Base-by-base conservation (phyloP, 176 grass and related monocot genomes). In the Musa beccarii region DNA sequence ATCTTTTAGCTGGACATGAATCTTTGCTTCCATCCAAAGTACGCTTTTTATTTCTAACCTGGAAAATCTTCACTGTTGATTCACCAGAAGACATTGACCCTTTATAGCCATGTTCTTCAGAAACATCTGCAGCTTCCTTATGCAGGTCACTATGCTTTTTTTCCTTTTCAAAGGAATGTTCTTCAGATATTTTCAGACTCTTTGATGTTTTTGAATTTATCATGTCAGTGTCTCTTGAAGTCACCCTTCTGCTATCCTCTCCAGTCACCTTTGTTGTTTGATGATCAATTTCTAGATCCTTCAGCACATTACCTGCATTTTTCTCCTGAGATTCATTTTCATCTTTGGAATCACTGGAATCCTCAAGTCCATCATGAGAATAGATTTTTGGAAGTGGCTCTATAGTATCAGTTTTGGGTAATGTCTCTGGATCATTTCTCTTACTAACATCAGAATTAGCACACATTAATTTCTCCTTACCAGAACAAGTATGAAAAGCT, bases 141-240 rank as follows among this genome's bases (percentile, higher is more conserved):
- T 50, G 72, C 69, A 73, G 49, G 49, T 83, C 88, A 59, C 52
- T 85, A 81, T 78, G 89, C 54, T 77, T 63, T 62, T 53, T 77
- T 79, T 79, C 79, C 63, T 89, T 87, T 11, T 65, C 75, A 76
- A 70, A 14, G 76, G 56, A 84, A 72, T 85, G 79, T 72, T 81
- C 89, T 59, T 54, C 59, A 49, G 52, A 28, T 52, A 54, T 29
- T 69, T 82, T 91, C 49, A 74, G 69, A 59, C 80, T 89, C 62
- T 80, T 94, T 72, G 78, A 72, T 56, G 72, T 73, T 69, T 80
- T 84, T 73, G 59, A 82, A 59, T 73, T 79, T 76, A 86, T 83
- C 61, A 81, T 80, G 26, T 76, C 76, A 77, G 68, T 54, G 76
- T 71, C 66, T 73, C 43, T 24, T 25, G 75, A 23, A 26, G 11